Conservation (phyloP, 306 rosid species). For the Corylus heterophylla region DNA sequence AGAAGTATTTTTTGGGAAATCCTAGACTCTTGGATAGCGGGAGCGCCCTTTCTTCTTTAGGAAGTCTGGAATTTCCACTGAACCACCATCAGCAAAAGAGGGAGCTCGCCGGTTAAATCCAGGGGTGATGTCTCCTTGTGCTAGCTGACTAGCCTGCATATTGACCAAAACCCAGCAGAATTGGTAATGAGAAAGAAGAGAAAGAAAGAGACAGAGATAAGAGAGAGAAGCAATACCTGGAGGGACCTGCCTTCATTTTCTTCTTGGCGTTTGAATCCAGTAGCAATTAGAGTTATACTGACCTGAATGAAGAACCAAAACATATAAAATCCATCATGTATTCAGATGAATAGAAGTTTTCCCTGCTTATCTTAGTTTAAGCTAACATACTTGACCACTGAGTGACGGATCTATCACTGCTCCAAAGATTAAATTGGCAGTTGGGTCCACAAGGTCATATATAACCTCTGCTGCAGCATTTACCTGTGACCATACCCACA, state of each 20-base stretch:
- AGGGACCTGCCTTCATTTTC: constrained; percentile 76
- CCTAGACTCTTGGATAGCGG: constrained; percentile 82
- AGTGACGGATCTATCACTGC: constrained; percentile 98
- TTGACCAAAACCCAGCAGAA: constrained; percentile 22
- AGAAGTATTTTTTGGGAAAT: constrained; percentile 9
- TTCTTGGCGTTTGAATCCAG: constrained; percentile 99
- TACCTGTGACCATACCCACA: constrained; percentile 52
- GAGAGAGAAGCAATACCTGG: constrained; percentile 50
- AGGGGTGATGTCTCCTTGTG: constrained; percentile 55
- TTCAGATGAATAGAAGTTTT: neutral
- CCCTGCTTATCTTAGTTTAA: constrained; percentile 9
- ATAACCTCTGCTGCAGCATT: constrained; percentile 99
- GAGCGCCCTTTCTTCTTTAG: constrained; percentile 95
- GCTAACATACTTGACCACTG: constrained; percentile 87
- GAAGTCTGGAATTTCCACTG: constrained; percentile 92
- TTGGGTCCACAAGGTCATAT: constrained; percentile 98
- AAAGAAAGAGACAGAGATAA: neutral
- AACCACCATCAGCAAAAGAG: constrained; percentile 58
- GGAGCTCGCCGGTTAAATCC: constrained; percentile 64
- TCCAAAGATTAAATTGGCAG: constrained; percentile 95
- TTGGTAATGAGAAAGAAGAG: neutral
- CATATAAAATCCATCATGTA: neutral
- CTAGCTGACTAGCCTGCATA: constrained; percentile 62
- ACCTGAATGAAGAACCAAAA: constrained; percentile 57
- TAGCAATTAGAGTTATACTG: constrained; percentile 93